Evolutionary conservation across 2,329 filamentous ascomycete genomes (phyloP), one percentile per base, ranked within the genome.

Genomic region (Curvularia eragrostidis): DNA sequence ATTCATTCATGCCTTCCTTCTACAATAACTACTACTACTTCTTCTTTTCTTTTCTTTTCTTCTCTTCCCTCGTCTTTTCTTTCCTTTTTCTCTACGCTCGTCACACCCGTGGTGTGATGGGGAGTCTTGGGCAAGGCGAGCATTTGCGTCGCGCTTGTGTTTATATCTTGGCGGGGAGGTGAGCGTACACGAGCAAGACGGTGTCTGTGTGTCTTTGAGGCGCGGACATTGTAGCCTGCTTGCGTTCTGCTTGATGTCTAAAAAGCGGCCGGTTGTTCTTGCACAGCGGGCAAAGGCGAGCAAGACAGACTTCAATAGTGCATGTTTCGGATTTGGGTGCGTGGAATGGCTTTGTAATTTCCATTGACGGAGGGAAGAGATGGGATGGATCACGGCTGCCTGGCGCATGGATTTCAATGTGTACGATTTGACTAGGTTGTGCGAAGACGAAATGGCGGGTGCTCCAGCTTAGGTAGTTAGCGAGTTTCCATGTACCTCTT

Each of bases 101-200:
- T 54, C 74, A 76, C 74, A 74, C 73, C 71, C 73, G 63, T 63
- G 69, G 64, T 70, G 62, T 63, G 56, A 65, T 61, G 61, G 61
- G 62, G 58, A 58, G 67, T 67, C 52, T 64, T 59, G 38, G 60
- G 61, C 64, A 57, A 58, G 52, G 57, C 56, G 56, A 61, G 66
- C 8, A 9, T 26, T 60, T 48, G 61, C 57, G 58, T 59, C 19
- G 30, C 57, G 56, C 26, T 41, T 53, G 54, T 62, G 52, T 61
- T 24, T 19, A 48, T 54, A 58, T 62, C 52, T 57, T 66, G 69
- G 66, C 61, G 52, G 70, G 66, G 64, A 68, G 63, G 69, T 72
- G 66, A 65, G 63, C 68, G 64, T 65, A 67, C 61, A 61, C 59
- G 58, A 65, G 60, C 63, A 62, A 54, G 57, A 57, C 58, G 58